These are phyloP conservation scores for Malassezia caprae DNA, from an alignment of 1,284 basidiomycete species.

Conservation along the genomic window DNA sequence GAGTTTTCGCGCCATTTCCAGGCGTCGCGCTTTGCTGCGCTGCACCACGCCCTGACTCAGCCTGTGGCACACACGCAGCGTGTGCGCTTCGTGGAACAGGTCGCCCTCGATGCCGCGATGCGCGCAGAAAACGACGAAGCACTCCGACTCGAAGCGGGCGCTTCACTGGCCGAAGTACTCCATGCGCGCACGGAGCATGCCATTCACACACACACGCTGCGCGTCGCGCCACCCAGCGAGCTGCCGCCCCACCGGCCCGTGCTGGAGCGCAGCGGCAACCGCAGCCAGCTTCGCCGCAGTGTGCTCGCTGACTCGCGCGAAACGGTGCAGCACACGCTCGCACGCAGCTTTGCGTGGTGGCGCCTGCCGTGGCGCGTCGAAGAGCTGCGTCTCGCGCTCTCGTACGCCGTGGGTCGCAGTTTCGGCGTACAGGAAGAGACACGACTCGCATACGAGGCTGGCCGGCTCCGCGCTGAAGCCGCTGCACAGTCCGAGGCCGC, in stretches of 20 bases:
- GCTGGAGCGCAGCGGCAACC: conserved; percentile 15
- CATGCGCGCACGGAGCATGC: conserved; percentile 11
- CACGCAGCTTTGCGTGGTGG: conserved; percentile 36
- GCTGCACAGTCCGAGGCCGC: conserved; percentile 14
- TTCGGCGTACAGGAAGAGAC: conserved; percentile 30
- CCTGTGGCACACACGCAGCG: not conserved
- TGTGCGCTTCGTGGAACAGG: conserved; percentile 1
- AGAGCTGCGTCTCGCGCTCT: conserved; percentile 32
- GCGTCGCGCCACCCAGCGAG: conserved; percentile 16
- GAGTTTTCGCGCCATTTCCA: conserved; percentile 1
- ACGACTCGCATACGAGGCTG: conserved; percentile 31
- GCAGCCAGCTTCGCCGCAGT: not conserved
- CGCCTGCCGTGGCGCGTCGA: conserved; percentile 37
- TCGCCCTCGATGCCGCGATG: not conserved
- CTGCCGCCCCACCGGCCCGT: conserved; percentile 17
- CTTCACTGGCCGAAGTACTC: conserved; percentile 5
- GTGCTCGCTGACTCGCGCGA: conserved; percentile 11
- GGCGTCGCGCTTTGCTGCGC: conserved; percentile 11
- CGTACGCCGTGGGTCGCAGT: conserved; percentile 23
- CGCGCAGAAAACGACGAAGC: conserved; percentile 5
- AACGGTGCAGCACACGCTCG: conserved; percentile 24
- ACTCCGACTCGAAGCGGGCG: conserved; percentile 2
- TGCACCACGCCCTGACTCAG: not conserved
- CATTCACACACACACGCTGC: conserved; percentile 9
- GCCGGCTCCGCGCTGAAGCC: conserved; percentile 23